Evolutionary conservation across 768 basidiomycete species (phyloP).

Genomic region (Leccinum subtestaceum): DNA sequence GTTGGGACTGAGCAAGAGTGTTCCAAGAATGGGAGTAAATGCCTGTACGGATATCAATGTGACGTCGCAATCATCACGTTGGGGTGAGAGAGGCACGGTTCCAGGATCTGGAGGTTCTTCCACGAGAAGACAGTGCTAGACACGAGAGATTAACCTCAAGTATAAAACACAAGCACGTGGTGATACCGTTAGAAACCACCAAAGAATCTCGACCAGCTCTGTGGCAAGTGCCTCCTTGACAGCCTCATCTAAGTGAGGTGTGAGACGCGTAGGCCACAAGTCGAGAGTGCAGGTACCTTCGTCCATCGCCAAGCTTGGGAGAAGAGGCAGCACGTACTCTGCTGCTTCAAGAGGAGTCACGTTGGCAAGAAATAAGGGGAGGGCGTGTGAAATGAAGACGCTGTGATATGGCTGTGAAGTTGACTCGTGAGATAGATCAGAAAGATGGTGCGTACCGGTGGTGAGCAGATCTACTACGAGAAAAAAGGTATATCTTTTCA

Average conservation of each 20-base stretch:
- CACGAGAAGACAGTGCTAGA: slow-evolving; percentile 65
- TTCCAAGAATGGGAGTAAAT: slow-evolving; percentile 90
- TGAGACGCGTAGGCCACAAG: slow-evolving; percentile 6
- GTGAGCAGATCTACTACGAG: slow-evolving; percentile 67
- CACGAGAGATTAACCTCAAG: slow-evolving; percentile 3
- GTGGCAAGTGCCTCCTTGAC: slow-evolving; percentile 87
- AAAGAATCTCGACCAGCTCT: slow-evolving; percentile 77
- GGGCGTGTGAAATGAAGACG: slow-evolving; percentile 79
- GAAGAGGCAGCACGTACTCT: slow-evolving; percentile 90
- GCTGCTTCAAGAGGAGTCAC: slow-evolving; percentile 86
- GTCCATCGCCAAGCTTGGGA: slow-evolving; percentile 81
- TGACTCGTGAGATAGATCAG: not conserved
- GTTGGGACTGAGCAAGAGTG: slow-evolving; percentile 80
- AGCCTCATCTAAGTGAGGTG: slow-evolving; percentile 58
- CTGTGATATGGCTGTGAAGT: slow-evolving; percentile 40
- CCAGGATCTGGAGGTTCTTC: slow-evolving; percentile 38
- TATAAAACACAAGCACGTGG: not conserved
- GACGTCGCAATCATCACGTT: slow-evolving; percentile 16
- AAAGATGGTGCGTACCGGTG: slow-evolving; percentile 41
- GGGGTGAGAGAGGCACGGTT: slow-evolving; percentile 9
- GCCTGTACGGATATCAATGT: slow-evolving; percentile 71
- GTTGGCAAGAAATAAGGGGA: slow-evolving; percentile 72
- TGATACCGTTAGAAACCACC: slow-evolving; percentile 84
- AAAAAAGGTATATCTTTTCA: slow-evolving; percentile 90
- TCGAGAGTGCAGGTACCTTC: slow-evolving; percentile 50